A percentile compares a stretch with the other conserved stretches of the same genome.
Evolutionary conservation across 306 rosid species (phyloP).

Genomic region (Ziziphus jujuba): DNA sequence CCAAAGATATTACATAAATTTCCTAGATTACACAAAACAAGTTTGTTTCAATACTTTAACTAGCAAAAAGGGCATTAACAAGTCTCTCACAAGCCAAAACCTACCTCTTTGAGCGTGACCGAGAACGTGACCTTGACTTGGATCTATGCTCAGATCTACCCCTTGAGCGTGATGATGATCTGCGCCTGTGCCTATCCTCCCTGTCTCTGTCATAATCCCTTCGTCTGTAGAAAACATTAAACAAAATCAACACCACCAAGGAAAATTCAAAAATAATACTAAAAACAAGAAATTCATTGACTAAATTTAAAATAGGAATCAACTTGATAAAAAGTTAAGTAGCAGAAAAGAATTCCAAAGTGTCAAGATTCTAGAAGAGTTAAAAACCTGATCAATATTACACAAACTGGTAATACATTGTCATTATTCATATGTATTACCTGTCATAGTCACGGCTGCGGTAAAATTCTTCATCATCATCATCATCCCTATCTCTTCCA

Average conservation of each 20-base stretch:
- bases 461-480: slow-evolving; percentile 61
- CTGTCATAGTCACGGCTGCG: slow-evolving; percentile 72
- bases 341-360: no score
- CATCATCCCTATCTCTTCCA: slow-evolving; percentile 77
- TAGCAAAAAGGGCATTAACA: neutral
- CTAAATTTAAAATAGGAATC: neutral
- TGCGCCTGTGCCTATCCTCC: slow-evolving; percentile 69
- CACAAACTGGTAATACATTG: no score
- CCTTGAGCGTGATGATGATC: slow-evolving; percentile 59
- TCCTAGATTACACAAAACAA: no score
- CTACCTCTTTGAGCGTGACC: slow-evolving; percentile 96
- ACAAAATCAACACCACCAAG: neutral
- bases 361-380: no score
- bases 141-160: slow-evolving; percentile 74
- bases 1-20: neutral
- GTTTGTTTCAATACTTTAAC: neutral
- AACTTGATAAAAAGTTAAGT: no score
- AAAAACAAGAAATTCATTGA: neutral
- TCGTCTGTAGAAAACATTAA: slow-evolving; percentile 45
- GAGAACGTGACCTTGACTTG: slow-evolving; percentile 73
- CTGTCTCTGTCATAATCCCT: slow-evolving; percentile 70
- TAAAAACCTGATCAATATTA: no score
- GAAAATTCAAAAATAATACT: neutral
- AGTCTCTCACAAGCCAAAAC: neutral
- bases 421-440: slow-evolving; percentile 26